Evolutionary conservation across 179 eudicot species (phyloP).

Genomic region (Silene noctiflora): DNA sequence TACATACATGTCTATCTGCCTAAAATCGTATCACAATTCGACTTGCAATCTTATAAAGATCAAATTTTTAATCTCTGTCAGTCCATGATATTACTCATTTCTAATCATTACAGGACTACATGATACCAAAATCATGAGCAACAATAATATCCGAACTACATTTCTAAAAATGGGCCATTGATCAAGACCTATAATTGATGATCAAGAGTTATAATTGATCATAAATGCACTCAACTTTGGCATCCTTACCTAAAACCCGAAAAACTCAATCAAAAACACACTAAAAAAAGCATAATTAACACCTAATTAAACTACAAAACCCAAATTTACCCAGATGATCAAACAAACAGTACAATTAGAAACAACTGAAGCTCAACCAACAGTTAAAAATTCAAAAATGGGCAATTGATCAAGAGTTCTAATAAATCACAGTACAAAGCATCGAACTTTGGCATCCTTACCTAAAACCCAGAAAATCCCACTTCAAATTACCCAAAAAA

Average conservation of each 20-base stretch:
- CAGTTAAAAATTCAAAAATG: neutral
- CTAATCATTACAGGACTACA: too few species aligned
- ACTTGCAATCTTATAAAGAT: too few species aligned
- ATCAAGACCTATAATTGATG: too few species aligned
- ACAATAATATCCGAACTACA: neutral
- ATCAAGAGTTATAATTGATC: neutral
- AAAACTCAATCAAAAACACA: neutral
- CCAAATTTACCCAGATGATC: neutral
- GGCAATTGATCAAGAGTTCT: neutral
- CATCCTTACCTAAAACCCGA: neutral
- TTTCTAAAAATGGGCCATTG: neutral
- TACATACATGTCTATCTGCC: neutral
- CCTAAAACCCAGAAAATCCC: neutral
- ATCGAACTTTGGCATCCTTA: neutral
- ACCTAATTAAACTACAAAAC: neutral
- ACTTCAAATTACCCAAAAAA: neutral
- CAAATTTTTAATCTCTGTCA: neutral
- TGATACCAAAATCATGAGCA: neutral
- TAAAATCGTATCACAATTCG: too few species aligned
- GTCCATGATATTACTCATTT: neutral
- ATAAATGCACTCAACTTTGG: neutral
- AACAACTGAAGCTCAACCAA: too few species aligned
- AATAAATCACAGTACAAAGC: neutral
- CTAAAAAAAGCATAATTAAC: neutral
- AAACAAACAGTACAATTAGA: neutral